These are phyloP conservation scores for Pseudoneurospora amorphoporcata DNA, from an alignment of 495 filamentous ascomycete species.

Conservation along the genomic window DNA sequence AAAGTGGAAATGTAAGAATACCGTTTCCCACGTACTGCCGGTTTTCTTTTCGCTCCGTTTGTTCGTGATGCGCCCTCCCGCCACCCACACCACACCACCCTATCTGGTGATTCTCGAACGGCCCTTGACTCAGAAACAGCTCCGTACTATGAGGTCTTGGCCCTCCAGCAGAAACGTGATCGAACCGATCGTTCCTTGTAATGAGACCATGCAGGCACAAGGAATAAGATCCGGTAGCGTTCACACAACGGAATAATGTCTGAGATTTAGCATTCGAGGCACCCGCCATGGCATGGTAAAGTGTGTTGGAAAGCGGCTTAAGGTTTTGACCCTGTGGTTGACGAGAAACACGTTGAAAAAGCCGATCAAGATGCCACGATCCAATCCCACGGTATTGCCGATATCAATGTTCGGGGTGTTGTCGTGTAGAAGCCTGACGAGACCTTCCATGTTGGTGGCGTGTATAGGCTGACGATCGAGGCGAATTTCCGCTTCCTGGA, in stretches of 20 bases:
- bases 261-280: constrained; percentile 22
- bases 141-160: not conserved
- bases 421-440: not conserved
- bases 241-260: constrained; percentile 17
- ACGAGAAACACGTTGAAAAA: not conserved
- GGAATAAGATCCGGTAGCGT: constrained; percentile 5
- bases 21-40: not conserved
- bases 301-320: not conserved
- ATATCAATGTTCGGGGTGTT: not conserved
- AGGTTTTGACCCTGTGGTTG: not conserved
- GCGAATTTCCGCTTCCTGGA: not conserved
- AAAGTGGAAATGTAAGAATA: not conserved
- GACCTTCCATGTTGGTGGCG: not conserved
- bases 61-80: constrained; percentile 1
- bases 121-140: not conserved
- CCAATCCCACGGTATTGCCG: not conserved
- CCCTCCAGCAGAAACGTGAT: not conserved
- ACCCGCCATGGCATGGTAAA: constrained; percentile 6
- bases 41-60: not conserved
- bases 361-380: not conserved
- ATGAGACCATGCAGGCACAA: not conserved
- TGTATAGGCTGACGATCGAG: not conserved
- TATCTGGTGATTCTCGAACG: not conserved
- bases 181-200: not conserved
- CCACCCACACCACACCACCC: not conserved